A percentile compares a stretch with the other conserved stretches of the same genome.
phyloP scores from a whole-genome alignment of 2,329 filamentous ascomycete species.

The Parastagonospora avenae region DNA sequence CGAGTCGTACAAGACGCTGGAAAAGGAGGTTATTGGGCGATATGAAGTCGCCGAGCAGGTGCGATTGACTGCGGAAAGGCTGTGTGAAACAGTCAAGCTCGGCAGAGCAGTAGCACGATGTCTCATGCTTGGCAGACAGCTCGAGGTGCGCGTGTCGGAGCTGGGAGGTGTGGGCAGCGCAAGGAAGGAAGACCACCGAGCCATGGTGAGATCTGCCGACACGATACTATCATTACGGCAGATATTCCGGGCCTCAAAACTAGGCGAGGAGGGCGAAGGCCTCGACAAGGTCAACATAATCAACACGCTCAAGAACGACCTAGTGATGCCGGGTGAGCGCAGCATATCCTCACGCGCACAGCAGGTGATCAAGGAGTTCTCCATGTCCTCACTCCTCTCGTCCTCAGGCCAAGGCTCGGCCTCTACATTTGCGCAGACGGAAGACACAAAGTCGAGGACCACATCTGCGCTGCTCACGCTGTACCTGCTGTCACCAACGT shows the following conservation, averaged over 20 bases:
- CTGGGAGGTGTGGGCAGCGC: slow-evolving; percentile 56
- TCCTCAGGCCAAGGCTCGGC: slow-evolving; percentile 42
- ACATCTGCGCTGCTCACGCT: slow-evolving; percentile 76
- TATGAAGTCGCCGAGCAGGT: slow-evolving; percentile 87
- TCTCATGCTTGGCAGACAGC: slow-evolving; percentile 79
- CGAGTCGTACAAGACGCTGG: slow-evolving; percentile 82
- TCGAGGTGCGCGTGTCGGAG: slow-evolving; percentile 84
- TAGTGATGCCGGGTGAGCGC: slow-evolving; percentile 74
- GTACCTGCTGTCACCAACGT: slow-evolving; percentile 77
- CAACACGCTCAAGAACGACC: slow-evolving; percentile 69
- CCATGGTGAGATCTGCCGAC: slow-evolving; percentile 80
- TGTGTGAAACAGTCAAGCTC: slow-evolving; percentile 80
- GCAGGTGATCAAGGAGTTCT: slow-evolving; percentile 82
- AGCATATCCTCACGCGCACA: slow-evolving; percentile 75
- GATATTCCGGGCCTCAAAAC: slow-evolving; percentile 68
- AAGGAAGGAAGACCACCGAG: slow-evolving; percentile 73
- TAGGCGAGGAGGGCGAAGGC: slow-evolving; percentile 76
- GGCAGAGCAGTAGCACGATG: slow-evolving; percentile 78
- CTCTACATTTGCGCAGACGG: slow-evolving; percentile 63
- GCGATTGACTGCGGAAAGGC: slow-evolving; percentile 72
- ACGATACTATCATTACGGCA: slow-evolving; percentile 78
- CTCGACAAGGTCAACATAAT: slow-evolving; percentile 76
- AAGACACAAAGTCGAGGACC: slow-evolving; percentile 76
- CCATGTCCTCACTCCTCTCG: slow-evolving; percentile 64
- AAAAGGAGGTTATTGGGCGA: slow-evolving; percentile 83